Evolutionary conservation across 176 grass and related monocot species (phyloP).

Genomic region (Oropetium thomaeum): DNA sequence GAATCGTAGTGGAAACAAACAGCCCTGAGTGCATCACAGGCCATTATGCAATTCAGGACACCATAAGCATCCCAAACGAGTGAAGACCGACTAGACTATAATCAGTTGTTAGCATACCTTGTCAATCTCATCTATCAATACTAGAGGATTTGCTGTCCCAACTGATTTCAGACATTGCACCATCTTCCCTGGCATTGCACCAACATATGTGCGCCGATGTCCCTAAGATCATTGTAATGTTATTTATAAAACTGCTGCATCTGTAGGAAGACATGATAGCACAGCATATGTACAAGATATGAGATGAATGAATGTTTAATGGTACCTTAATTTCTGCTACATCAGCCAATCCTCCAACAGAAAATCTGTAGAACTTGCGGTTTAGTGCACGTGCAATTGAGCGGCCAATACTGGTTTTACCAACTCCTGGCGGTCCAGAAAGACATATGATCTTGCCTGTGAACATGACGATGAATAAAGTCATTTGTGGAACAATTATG

Average conservation of each 20-base stretch:
- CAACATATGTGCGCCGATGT: constrained; percentile 93
- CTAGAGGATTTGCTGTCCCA: constrained; percentile 92
- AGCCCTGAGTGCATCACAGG: constrained; percentile 4
- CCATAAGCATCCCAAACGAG: constrained; percentile 22
- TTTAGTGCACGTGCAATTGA: constrained; percentile 97
- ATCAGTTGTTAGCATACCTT: constrained; percentile 57
- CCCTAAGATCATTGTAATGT: constrained; percentile 63
- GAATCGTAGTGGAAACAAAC: too few relatives aligned
- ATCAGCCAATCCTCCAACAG: constrained; percentile 98
- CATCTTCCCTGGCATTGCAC: constrained; percentile 99
- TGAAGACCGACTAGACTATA: neutral
- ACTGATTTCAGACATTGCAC: constrained; percentile 97
- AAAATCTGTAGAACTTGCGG: constrained; percentile 94
- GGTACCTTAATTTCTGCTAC: constrained; percentile 98
- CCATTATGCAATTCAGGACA: constrained; percentile 22
- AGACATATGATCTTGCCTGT: constrained; percentile 99
- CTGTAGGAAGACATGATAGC: constrained; percentile 6
- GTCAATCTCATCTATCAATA: constrained; percentile 98
- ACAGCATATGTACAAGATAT: constrained; percentile 12
- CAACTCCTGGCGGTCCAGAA: constrained; percentile 97
- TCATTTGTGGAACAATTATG: constrained; percentile 18
- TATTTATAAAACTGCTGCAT: neutral
- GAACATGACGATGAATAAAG: constrained; percentile 27
- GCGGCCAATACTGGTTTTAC: constrained; percentile 97
- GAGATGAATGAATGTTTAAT: constrained; percentile 1